Base-by-base conservation (phyloP, 768 basidiomycete genomes). In the Neoboletus magnificus region DNA sequence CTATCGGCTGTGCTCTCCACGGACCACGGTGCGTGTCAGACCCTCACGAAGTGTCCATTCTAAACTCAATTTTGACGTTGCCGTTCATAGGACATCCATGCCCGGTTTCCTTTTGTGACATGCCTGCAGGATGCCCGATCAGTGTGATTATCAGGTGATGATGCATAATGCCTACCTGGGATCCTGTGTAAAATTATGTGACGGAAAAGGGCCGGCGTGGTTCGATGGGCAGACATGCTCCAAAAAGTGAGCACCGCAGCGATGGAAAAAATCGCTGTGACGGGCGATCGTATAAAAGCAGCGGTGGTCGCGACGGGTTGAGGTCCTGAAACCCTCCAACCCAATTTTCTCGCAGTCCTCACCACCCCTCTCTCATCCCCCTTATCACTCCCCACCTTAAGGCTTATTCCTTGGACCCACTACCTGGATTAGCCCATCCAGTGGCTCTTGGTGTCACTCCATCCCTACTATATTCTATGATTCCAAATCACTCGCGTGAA, bases 391-490 rank as follows among this genome's bases (percentile, higher is more conserved):
- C 45, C 13, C n/a, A 29, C 25, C 29, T 46, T n/a, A n/a, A n/a
- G n/a, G n/a, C n/a, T n/a, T 30, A 5, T 23, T 23, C 39, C 11
- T 32, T 67, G 20, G 56, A 57, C 44, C 49, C 12, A 23, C 10
- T 45, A 54, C 64, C 58, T 52, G 51, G n/a, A 44, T 53, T 52
- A 59, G 41, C 45, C 36, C 46, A 45, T 48, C 48, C 42, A 57
- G 48, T 65, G 62, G 66, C 50, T 46, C 51, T 59, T 71, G 62
- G 68, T 60, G 68, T 70, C 73, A 70, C 72, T 64, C 69, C 60
- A 52, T 1, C 2, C 39, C 50, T 66, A 36, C 62, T 73, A 56
- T 73, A 44, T 72, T 67, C 73, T 72, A 70, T 73, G 76, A 75
- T 66, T 65, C 77, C 76, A 68, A 76, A 60, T 63, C 65, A 62